Evolutionary conservation across 176 grass and related monocot species (phyloP).

Genomic region (Oryza glumipatula): DNA sequence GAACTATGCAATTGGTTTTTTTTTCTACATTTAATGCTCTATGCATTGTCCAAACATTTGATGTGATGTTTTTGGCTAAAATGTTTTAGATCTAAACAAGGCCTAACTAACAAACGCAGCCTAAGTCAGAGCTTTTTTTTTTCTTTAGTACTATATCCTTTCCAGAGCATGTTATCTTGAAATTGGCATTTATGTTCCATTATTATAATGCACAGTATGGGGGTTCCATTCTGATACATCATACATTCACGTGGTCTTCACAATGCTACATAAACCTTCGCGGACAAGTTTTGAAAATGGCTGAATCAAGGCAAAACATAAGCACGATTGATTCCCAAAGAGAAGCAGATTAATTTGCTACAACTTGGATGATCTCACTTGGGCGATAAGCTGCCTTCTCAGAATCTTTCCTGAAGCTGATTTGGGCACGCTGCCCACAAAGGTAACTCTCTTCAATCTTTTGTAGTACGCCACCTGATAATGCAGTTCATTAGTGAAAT

Average conservation of each 20-base stretch:
- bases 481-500: not conserved
- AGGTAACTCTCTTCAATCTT: conserved; percentile 74
- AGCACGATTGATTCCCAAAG: not conserved
- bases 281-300: conserved; percentile 6
- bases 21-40: too few species aligned
- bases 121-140: too few species aligned
- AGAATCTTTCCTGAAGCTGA: conserved; percentile 84
- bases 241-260: not conserved
- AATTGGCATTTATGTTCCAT: too few species aligned
- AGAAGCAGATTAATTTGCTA: conserved; percentile 35
- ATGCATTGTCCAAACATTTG: too few species aligned
- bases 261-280: conserved; percentile 5
- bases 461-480: conserved; percentile 80
- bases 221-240: too few species aligned
- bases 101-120: too few species aligned
- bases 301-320: not conserved
- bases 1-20: too few species aligned
- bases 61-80: too few species aligned
- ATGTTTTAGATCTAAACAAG: too few species aligned
- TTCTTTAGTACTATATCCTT: too few species aligned
- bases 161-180: too few species aligned
- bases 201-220: not conserved
- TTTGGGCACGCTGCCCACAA: conserved; percentile 76
- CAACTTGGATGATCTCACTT: conserved; percentile 81
- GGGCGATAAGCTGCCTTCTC: conserved; percentile 72